Base-by-base conservation (phyloP, 352 stramenopile genomes). In the Phytophthora pluvialis region DNA sequence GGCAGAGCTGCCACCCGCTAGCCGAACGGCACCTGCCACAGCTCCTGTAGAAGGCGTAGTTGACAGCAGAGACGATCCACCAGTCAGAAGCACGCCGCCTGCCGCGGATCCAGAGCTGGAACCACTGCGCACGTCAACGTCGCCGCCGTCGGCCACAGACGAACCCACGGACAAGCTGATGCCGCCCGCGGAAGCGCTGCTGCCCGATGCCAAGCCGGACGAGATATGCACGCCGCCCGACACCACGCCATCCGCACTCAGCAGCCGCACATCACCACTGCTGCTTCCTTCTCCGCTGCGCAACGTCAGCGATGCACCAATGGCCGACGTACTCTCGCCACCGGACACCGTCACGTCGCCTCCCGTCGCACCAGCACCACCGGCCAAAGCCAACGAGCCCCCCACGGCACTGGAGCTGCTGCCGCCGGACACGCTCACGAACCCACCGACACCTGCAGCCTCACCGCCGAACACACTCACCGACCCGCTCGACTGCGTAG, bases 221-320 rank as follows among this genome's bases (percentile, higher is more conserved):
- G 44, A 64, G 46, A 71, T 60, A 56, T 36, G 35, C 9, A 70
- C 62, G 12, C 40, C 35, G 42, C 62, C 62, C 43, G 62, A 65
- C 43, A 28, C 40, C 33, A n/a, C 40, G 9, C 62, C 54, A 26
- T 60, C 38, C 21, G 63, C 36, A 62, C 62, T 70, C 18, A 25
- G 40, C 56, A 71, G 49, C 3, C 49, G 55, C 44, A 65, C 55
- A 16, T 45, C 55, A 26, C 54, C 63, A 50, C 63, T 71, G 42
- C 63, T 56, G 48, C 38, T 59, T 3, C 63, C 45, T 71, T 70
- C 42, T 62, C 63, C 63, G 33, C 63, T 71, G 21, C 25, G 33
- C 63, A 71, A 48, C 32, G 13, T n/a, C 39, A 70, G 16, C 44
- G 49, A 65, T 5, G 55, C 53, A 16, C 62, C 62, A 43, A 5